phyloP scores from a whole-genome alignment of 2,329 filamentous ascomycete species.

The Phaeomoniella chlamydospora region DNA sequence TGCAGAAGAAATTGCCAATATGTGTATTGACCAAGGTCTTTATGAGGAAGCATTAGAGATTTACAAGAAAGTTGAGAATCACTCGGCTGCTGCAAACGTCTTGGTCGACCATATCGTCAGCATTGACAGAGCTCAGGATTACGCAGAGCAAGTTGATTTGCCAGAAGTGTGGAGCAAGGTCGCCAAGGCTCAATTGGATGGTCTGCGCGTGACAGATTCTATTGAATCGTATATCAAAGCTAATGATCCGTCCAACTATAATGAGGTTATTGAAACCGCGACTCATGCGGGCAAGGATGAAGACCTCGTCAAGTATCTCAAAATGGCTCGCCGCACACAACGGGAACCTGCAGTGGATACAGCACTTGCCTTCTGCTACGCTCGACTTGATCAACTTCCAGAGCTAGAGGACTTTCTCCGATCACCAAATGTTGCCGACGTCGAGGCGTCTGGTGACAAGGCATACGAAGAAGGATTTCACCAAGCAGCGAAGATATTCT shows the following conservation, averaged over 20 bases:
- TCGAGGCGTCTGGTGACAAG: conserved; percentile 96
- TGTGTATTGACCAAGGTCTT: conserved; percentile 88
- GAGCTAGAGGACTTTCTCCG: conserved; percentile 96
- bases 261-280: conserved; percentile 90
- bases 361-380: conserved; percentile 82
- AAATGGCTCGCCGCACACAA: conserved; percentile 93
- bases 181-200: conserved; percentile 93
- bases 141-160: conserved; percentile 84
- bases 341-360: conserved; percentile 91
- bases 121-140: conserved; percentile 92
- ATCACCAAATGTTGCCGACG: conserved; percentile 82
- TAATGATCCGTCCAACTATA: conserved; percentile 80
- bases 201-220: conserved; percentile 77
- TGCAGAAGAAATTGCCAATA: conserved; percentile 78
- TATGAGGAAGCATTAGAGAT: conserved; percentile 97
- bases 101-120: conserved; percentile 93
- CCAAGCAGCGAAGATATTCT: conserved; percentile 98
- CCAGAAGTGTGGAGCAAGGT: conserved; percentile 98
- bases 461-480: conserved; percentile 88
- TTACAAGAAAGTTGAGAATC: conserved; percentile 93
- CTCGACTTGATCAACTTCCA: conserved; percentile 75
- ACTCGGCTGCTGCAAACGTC: conserved; percentile 73
- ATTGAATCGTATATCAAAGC: conserved; percentile 98
- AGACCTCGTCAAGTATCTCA: conserved; percentile 88
- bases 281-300: conserved; percentile 95